Evolutionary conservation across 1,284 basidiomycete genomes (phyloP), one percentile per base, ranked within the genome.

Genomic region (Lentinula novae-zelandiae): DNA sequence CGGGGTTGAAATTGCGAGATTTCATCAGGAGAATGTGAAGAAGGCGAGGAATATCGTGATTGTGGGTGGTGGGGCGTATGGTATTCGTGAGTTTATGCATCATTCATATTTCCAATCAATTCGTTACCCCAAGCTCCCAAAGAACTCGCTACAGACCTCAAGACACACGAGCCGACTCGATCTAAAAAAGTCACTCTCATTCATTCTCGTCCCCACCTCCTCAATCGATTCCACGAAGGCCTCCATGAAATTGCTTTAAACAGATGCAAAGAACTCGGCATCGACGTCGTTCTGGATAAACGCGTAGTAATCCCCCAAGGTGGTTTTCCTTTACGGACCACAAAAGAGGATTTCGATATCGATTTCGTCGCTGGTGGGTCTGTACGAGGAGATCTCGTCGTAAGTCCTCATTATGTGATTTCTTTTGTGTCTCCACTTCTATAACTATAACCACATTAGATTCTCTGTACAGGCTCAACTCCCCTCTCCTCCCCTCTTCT

Each of bases 11-110:
- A 59, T 53, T 9, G n/a, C 34, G 3, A 40, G 33, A 20, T n/a
- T 51, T 13, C 34, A 50, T 31, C 53, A 60, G 48, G 53, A 52
- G 46, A 60, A 63, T n/a, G 58, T 63, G 6, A 48, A 53, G n/a
- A 53, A 53, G 33, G 58, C 62, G 0, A 60, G 60, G 39, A 54
- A 56, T 12, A 60, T 63, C 36, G 58, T 60, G n/a, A 50, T 63
- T 17, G 58, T 63, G 20, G 62, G 62, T 38, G 62, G 58, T 27
- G 62, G 62, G 2, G 62, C 62, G 31, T 63, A 63, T 33, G 62
- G 62, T 40, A 53, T 63, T 31, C 61, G 61, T 62, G 36, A 58
- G 61, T 62, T 53, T 52, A 15, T 34, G 3, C 51, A 5, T 22
- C 15, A 51, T 6, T 38, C 44, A 13, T 15, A 51, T 6, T 38